Evolutionary conservation across 345 rosid genomes (phyloP), one percentile per base, ranked within the genome.

Genomic region (Corymbia maculata): DNA sequence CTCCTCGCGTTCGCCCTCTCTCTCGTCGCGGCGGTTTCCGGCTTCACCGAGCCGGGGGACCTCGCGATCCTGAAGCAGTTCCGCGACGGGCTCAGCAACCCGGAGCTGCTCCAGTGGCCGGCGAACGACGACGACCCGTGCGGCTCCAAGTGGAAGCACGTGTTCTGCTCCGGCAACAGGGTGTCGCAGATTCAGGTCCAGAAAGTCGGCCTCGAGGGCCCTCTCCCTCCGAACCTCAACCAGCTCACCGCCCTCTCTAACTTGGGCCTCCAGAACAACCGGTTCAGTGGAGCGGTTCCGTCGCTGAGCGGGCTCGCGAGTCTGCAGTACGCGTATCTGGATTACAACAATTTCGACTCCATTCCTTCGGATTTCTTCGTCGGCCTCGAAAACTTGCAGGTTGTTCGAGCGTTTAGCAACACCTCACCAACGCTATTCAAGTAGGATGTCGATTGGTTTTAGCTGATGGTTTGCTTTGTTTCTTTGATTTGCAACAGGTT

Each of bases 41-140:
- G 92, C 88, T 92, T 26, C 85, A 96, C 95, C 24, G 91, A 96
- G 89, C 90, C 96, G 8, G 91, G 89, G 30, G 97, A 96, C 88
- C 61, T 92, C 42, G 94, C 92, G 2, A 87, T 96, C 89, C 92
- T 96, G 57, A 90, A 92, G 86, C 90, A 94, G 92, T 93, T 95
- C 82, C 92, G 93, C 64, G 93, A 94, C 42, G 96, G 95, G 85
- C 92, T 96, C 79, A 92, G 92, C 89, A 96, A 96, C 68, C 95
- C 97, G 28, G 95, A 94, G 88, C 92, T 93, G 85, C 91, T 96
- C 61, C 87, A 91, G 85, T 96, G 98, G 98, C 97, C 98, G 28
- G 88, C 85, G n/a, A 87, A 30, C 88, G 95, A 93, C 24, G 92
- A 88, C 30, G 98, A 96, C 91, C 98, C 97, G 1, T 96, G 98